Evolutionary conservation across 306 rosid genomes (phyloP), one percentile per base, ranked within the genome.

Genomic region (Sophora flavescens): DNA sequence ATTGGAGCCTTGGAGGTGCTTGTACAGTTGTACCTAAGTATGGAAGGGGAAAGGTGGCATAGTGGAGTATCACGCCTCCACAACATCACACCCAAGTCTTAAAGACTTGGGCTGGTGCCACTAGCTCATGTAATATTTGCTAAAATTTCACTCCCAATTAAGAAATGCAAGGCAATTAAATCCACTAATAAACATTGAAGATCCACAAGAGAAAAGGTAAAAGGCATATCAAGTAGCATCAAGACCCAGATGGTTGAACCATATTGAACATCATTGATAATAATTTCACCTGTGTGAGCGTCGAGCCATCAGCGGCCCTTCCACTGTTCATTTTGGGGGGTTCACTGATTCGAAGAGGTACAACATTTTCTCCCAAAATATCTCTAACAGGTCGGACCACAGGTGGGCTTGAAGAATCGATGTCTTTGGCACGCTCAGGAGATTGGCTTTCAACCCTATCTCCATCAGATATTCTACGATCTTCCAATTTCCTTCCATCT

Each of bases 381-480:
- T 94, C 98, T 79, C 97, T 92, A 64, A 94, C 92, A 70, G 98
- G 97, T 56, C 96, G 88, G 41, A 83, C 89, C 42, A 86, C 72
- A 66, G 98, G 96, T 39, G 93, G 88, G 75, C 96, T 92, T 54
- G 93, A 86, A 2, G 86, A 83, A 81, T 47, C 87, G 70, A 70
- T 74, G 79, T 89, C 94, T 76, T 85, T 86, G 75, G 89, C 78
- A 75, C 15, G 88, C 45, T 88, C 97, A 50, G 97, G 98, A 35
- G 95, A 90, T 79, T 82, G 91, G 35, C 87, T 89, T 70, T 86
- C 90, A 67, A 75, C 68, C 80, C 87, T 91, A 76, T 85, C 91
- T 78, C 96, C 93, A 67, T 90, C 86, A 5, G 93, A 84, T 72
- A 57, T 66, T 87, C 90, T 84, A 67, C 76, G 86, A 75, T 87